These are phyloP conservation scores for Porogramme epimiltina DNA, from an alignment of 1,284 basidiomycete species.

Conservation along the genomic window DNA sequence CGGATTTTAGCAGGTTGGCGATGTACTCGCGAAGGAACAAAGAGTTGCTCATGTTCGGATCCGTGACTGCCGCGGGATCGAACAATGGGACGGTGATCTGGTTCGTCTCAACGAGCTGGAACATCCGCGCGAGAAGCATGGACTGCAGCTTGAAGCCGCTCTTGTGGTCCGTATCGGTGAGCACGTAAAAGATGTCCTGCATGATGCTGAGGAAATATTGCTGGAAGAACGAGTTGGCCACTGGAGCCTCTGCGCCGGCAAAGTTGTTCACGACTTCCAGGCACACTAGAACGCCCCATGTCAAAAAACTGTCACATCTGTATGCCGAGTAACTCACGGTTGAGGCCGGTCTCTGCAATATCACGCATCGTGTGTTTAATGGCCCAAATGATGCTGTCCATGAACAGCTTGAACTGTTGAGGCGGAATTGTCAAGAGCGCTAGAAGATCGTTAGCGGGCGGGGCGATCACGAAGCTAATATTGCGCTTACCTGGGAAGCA, in stretches of 20 bases:
- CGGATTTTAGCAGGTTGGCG: slow-evolving; percentile 81
- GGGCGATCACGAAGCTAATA: slow-evolving; percentile 1
- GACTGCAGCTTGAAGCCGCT: slow-evolving; percentile 94
- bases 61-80: slow-evolving; percentile 76
- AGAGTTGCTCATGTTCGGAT: slow-evolving; percentile 81
- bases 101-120: slow-evolving; percentile 89
- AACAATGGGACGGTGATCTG: slow-evolving; percentile 85
- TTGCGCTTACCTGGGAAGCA: slow-evolving; percentile 86
- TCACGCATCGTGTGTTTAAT: slow-evolving; percentile 99
- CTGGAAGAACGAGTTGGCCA: slow-evolving; percentile 81
- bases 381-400: slow-evolving; percentile 99
- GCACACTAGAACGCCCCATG: slow-evolving; percentile 61
- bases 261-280: slow-evolving; percentile 98
- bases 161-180: slow-evolving; percentile 99
- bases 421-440: slow-evolving; percentile 88
- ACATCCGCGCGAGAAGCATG: slow-evolving; percentile 89
- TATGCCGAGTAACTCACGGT: slow-evolving; percentile 53
- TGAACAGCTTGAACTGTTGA: slow-evolving; percentile 96
- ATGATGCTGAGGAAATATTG: slow-evolving; percentile 93
- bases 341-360: slow-evolving; percentile 94
- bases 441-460: slow-evolving; percentile 34
- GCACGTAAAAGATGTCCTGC: slow-evolving; percentile 96
- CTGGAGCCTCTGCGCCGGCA: slow-evolving; percentile 75
- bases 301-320: slow-evolving; percentile 15
- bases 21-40: slow-evolving; percentile 89